A percentile compares a stretch with the other conserved stretches of the same genome.
phyloP scores from a whole-genome alignment of 257 asterid species.

The Salvia splendens region DNA sequence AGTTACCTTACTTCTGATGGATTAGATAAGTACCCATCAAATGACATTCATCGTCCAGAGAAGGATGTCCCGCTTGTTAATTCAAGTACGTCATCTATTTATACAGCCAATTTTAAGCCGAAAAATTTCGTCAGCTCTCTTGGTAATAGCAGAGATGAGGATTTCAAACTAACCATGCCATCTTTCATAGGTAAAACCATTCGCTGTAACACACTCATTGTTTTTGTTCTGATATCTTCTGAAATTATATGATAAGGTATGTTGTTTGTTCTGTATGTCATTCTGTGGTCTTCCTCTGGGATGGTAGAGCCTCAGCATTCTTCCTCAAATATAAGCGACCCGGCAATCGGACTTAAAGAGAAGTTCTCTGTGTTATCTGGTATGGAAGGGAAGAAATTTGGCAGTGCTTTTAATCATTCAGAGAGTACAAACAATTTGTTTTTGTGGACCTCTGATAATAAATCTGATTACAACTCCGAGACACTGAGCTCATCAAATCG shows the following conservation, averaged over 20 bases:
- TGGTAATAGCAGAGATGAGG: slow-evolving; percentile 39
- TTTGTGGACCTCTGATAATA: slow-evolving; percentile 49
- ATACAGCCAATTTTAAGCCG: slow-evolving; percentile 39
- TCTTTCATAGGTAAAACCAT: slow-evolving; percentile 55
- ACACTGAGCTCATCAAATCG: slow-evolving; percentile 44
- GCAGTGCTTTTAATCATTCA: slow-evolving; percentile 40
- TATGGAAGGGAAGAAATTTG: slow-evolving; percentile 43
- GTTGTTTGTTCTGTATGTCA: slow-evolving; percentile 28
- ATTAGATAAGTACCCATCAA: slow-evolving; percentile 35
- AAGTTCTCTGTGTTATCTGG: slow-evolving; percentile 48
- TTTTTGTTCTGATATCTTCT: slow-evolving; percentile 8
- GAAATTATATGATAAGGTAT: slow-evolving; percentile 30
- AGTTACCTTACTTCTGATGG: slow-evolving; percentile 42
- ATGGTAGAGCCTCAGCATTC: slow-evolving; percentile 48
- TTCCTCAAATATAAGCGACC: slow-evolving; percentile 36
- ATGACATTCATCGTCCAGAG: slow-evolving; percentile 33
- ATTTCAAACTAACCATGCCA: slow-evolving; percentile 41
- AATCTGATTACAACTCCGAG: slow-evolving; percentile 49
- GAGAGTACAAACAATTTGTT: slow-evolving; percentile 42
- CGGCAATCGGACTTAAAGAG: slow-evolving; percentile 43
- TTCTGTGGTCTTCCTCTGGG: slow-evolving; percentile 28
- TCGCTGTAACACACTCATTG: slow-evolving; percentile 7
- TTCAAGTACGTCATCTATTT: slow-evolving; percentile 45
- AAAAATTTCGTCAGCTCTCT: slow-evolving; percentile 40
- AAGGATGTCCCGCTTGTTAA: slow-evolving; percentile 42